Percentiles rank a stretch among this genome's conserved stretches.
phyloP scores from a whole-genome alignment of 192 early-diverging fungal species.

The Dissophora ornata region DNA sequence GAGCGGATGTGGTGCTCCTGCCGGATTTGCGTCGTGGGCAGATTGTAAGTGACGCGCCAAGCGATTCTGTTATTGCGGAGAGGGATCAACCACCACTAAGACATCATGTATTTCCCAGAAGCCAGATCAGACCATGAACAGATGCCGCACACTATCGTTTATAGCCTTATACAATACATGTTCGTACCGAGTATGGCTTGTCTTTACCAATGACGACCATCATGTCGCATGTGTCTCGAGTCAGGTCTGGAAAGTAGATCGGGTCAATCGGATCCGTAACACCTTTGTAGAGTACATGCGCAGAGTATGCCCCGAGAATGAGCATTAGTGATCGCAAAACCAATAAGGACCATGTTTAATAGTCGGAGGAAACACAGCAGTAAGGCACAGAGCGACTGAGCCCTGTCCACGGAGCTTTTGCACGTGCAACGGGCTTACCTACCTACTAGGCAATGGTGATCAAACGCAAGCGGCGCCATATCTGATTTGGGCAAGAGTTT shows the following conservation, averaged over 20 bases:
- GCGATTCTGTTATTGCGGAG: constrained; percentile 33
- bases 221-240: constrained; percentile 34
- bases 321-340: constrained; percentile 5
- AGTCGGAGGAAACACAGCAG: too few species aligned
- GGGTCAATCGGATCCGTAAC: constrained; percentile 47
- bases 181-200: constrained; percentile 52
- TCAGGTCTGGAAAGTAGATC: constrained; percentile 43
- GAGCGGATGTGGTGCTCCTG: constrained; percentile 34
- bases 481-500: constrained; percentile 37
- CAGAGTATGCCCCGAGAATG: too few species aligned
- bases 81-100: constrained; percentile 49
- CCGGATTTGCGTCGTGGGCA: constrained; percentile 33
- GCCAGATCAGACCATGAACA: too few species aligned
- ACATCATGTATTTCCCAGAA: too few species aligned
- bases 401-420: too few species aligned
- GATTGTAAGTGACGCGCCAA: constrained; percentile 47
- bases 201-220: constrained; percentile 50
- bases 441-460: constrained; percentile 49
- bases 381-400: too few species aligned
- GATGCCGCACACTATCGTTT: too few species aligned
- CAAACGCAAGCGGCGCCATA: constrained; percentile 36
- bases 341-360: too few species aligned
- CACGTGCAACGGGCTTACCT: too few species aligned
- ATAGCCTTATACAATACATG: too few species aligned
- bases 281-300: constrained; percentile 5